Base-by-base conservation (phyloP, 345 rosid genomes). In the Arabidopsis arenosa region DNA sequence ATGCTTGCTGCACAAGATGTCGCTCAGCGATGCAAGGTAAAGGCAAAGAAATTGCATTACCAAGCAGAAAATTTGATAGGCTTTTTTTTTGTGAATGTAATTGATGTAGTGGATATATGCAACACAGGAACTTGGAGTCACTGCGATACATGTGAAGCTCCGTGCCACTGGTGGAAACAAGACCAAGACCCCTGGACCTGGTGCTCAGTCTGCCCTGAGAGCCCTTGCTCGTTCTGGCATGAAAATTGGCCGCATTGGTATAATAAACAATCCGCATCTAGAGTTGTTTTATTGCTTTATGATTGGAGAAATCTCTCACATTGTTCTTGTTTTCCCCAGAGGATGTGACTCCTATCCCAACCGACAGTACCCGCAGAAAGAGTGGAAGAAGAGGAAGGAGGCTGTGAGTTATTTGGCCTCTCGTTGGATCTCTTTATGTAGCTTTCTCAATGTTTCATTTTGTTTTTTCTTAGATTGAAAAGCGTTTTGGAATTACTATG, bases 1-100 rank as follows among this genome's bases (percentile, higher is more conserved):
- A 87, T 90, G 92, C 95, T 90, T 90, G 95, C 92, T 30, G 90
- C 92, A 1, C 95, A 90, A 65, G 95, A 90, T 83, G 95, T 90
- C 35, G 57, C 92, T 44, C 82, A 79, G 79, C 79, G 90, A 77
- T 86, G 92, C 92, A 90, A 90, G 95, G 95, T 90, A 39, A 5
- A 3, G 4, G 7, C 4, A 17, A 0, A 21, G 7, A 51, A 41
- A 21, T 1, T 40, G 32, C 55, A 75, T 13, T 5, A 30, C 44
- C 35, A 21, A 39, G 61, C 6, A 12, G 23, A 32, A 3, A 39
- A 0, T 32, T 43, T 6, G 9, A 9, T 36, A 14, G 14, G 2
- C 10, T 0, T 44, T 52, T 15, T 18, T 14, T 13, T 4, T 35
- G 49, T 26, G 2, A 12, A 15, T 35, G 14, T 76, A 41, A 71